Evolutionary conservation across 2,329 filamentous ascomycete genomes (phyloP), one percentile per base, ranked within the genome.

Genomic region (Xylariaceae sp.): DNA sequence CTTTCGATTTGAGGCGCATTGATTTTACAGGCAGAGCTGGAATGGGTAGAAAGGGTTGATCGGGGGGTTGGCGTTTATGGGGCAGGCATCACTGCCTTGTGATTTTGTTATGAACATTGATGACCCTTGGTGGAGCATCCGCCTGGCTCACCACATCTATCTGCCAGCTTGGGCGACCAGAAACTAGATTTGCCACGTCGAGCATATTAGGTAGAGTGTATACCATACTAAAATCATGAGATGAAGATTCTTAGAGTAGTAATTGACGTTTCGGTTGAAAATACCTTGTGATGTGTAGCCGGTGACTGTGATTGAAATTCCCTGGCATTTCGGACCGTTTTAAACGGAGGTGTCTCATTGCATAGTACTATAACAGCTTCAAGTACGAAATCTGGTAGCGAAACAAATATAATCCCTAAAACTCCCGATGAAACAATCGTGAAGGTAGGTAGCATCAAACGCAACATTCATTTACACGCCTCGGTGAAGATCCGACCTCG

Each of bases 401-500:
- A 18, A 18, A 30, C 4, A 30, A 30, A 30, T 30, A 30, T 30
- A 30, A 30, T 30, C 23, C 47, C 47, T 57, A 52, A 4, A 59
- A 51, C 2, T 55, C 39, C 56, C 53, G 57, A 49, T 39, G 34
- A 61, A 39, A 53, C 34, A 10, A 42, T 13, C 13, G 37, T 42
- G 9, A 42, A 13, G 9, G 37, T 42, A 42, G 9, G 37, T 42
- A 42, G 37, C 9, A 10, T 30, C 4, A 30, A 30, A 18, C 7
- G 17, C 13, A 50, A 51, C 13, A 53, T 9, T 13, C n/a, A 5
- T 42, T 39, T 34, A 13, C 35, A 8, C 9, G 35, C 34, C 45
- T 55, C 23, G 23, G 23, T 34, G 6, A 42, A 42, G n/a, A 35
- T 59, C 48, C 53, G 55, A 61, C 58, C 61, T 63, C 61, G 61